Evolutionary conservation across 2,329 filamentous ascomycete species (phyloP), one percentile per base, ranked within the genome.

Genomic region (Ceratocystis variospora): DNA sequence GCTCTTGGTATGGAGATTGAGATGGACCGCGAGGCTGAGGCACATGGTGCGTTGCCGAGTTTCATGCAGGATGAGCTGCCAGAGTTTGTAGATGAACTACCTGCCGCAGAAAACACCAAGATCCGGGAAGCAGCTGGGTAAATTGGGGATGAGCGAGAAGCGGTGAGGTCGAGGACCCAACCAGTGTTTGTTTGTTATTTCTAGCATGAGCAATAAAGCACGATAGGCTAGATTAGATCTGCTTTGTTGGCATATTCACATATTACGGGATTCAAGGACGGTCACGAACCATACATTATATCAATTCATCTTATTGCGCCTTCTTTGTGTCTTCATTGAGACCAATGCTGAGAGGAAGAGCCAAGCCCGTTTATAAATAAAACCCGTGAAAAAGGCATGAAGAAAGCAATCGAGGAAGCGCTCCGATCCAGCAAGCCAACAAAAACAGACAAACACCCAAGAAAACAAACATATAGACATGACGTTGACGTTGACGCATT

Each of bases 1-100:
- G 92, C 94, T 5, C 77, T 99, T 45, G 93, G 93, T 0, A 88
- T 96, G 72, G 94, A 99, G 77, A 87, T 90, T n/a, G 89, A 96
- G 77, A 81, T 95, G 71, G 92, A 96, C 73, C 83, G 83, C 63
- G 80, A 84, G 66, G 78, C 88, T 70, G 83, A 76, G 48, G 76
- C 76, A 62, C 37, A 69, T n/a, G 79, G 78, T 10, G 84, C 83
- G 61, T 80, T 95, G 71, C 94, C 94, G 0, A 87, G 87, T 63
- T 99, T 96, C 76, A 80, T 99, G 80, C 84, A 90, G 73, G 94
- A 97, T 71, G 91, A 96, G 76, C 81, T 84, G 66, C 90, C 90
- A 22, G 86, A 91, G 64, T 97, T 99, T 75, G 88, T 99, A 68
- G 94, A 99, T 75, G 92, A 96, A 78, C 85, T 90, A 19, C 92